Conservation (phyloP, 306 rosid genomes). For the Arachis stenosperma region DNA sequence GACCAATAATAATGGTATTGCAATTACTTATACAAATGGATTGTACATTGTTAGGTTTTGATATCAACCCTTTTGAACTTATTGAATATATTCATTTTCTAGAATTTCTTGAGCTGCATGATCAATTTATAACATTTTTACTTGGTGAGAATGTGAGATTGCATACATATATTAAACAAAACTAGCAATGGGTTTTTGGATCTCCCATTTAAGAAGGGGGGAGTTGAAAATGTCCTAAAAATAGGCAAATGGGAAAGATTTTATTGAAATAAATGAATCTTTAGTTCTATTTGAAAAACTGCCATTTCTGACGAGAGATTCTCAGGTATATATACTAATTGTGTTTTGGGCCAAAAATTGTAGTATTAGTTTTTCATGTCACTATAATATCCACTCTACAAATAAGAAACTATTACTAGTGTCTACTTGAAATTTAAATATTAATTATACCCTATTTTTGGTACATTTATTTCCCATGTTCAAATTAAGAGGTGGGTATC, state of each 20-base stretch:
- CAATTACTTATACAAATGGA: conserved; percentile 10
- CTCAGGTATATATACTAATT: conserved; percentile 8
- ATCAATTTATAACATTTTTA: conserved; percentile 6
- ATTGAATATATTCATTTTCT: conserved; percentile 31
- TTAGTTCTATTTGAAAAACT: not conserved
- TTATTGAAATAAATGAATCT: conserved; percentile 6
- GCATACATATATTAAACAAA: not conserved
- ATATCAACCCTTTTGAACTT: conserved; percentile 25
- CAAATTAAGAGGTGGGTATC: not conserved
- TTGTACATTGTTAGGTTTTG: conserved; percentile 11
- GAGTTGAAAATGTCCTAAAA: conserved; percentile 21
- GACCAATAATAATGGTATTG: conserved; percentile 17
- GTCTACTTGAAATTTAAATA: not conserved
- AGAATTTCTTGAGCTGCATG: conserved; percentile 34
- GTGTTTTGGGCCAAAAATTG: not conserved
- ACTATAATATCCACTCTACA: not conserved
- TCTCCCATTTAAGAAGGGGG: not conserved
- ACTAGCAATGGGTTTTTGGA: conserved; percentile 24
- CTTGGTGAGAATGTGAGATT: not conserved
- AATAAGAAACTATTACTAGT: not conserved
- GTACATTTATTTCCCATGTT: not conserved
- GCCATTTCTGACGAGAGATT: conserved; percentile 12
- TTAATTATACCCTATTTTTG: not conserved
- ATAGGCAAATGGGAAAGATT: conserved; percentile 7
- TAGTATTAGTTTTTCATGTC: not conserved